Conservation (phyloP, 1,284 basidiomycete genomes). For the Trichosporon asahii region DNA sequence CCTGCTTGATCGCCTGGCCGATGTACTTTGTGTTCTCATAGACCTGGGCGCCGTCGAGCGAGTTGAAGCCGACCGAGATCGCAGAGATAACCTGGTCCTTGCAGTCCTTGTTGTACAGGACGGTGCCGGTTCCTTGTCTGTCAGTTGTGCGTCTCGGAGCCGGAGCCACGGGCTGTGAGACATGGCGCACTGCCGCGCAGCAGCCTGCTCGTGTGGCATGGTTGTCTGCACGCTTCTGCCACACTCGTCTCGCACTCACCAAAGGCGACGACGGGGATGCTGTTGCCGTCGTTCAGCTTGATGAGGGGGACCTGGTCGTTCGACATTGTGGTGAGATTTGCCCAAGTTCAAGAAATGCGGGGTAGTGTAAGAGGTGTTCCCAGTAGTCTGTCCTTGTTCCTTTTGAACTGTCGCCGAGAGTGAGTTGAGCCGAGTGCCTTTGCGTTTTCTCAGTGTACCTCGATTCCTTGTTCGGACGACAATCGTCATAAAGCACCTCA, state of each 20-base stretch:
- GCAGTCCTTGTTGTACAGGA: constrained; percentile 34
- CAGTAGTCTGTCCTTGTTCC: not conserved
- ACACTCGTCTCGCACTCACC: constrained; percentile 27
- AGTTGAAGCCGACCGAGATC: constrained; percentile 37
- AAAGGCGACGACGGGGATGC: constrained; percentile 39
- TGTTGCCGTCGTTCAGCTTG: constrained; percentile 39
- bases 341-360: not conserved
- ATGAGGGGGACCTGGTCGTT: constrained; percentile 18
- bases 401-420: too few relatives aligned
- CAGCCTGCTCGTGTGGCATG: not conserved
- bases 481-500: not conserved
- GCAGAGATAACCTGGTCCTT: constrained; percentile 31
- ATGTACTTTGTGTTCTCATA: constrained; percentile 28
- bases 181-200: not conserved
- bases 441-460: not conserved
- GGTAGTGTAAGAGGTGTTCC: too few relatives aligned
- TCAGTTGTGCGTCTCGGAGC: not conserved
- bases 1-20: not conserved
- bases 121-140: constrained; percentile 30
- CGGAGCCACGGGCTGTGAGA: not conserved
- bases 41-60: constrained; percentile 41
- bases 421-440: not conserved
- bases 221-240: not conserved
- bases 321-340: constrained; percentile 16
- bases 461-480: not conserved